Conservation (phyloP, 352 stramenopile genomes). For the Aphanomyces invadans region DNA sequence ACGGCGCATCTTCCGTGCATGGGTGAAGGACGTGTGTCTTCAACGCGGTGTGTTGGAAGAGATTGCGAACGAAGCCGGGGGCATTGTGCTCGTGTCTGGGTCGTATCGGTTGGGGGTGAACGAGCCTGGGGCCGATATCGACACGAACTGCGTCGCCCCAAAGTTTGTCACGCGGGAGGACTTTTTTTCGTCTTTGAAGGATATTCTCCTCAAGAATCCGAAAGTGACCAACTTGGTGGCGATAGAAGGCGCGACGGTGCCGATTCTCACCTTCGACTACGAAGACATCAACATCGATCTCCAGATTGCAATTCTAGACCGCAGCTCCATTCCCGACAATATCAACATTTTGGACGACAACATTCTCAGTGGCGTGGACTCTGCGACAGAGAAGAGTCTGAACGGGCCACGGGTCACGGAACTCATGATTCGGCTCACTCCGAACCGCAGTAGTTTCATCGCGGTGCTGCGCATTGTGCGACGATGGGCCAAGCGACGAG, state of each 20-base stretch:
- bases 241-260: slow-evolving; percentile 89
- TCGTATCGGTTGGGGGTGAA: slow-evolving; percentile 96
- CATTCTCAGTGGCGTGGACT: slow-evolving; percentile 79
- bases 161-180: slow-evolving; percentile 92
- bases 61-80: slow-evolving; percentile 73
- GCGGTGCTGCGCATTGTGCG: slow-evolving; percentile 80
- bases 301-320: slow-evolving; percentile 92
- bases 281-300: slow-evolving; percentile 99
- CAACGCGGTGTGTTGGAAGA: slow-evolving; percentile 78
- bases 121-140: slow-evolving; percentile 95
- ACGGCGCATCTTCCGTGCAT: slow-evolving; percentile 73
- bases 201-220: slow-evolving; percentile 88
- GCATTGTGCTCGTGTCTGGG: slow-evolving; percentile 84
- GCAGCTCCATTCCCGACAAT: slow-evolving; percentile 84
- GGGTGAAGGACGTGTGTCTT: slow-evolving; percentile 80
- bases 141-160: slow-evolving; percentile 96
- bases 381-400: slow-evolving; percentile 82
- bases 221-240: slow-evolving; percentile 87
- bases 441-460: slow-evolving; percentile 82
- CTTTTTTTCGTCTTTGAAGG: slow-evolving; percentile 92
- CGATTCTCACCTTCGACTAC: slow-evolving; percentile 98
- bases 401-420: slow-evolving; percentile 88
- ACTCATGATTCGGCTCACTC: slow-evolving; percentile 86
- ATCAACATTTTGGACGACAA: slow-evolving; percentile 88
- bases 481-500: slow-evolving; percentile 85